These are phyloP conservation scores for Paxillus involutus DNA, from an alignment of 768 basidiomycete species.

Conservation along the genomic window DNA sequence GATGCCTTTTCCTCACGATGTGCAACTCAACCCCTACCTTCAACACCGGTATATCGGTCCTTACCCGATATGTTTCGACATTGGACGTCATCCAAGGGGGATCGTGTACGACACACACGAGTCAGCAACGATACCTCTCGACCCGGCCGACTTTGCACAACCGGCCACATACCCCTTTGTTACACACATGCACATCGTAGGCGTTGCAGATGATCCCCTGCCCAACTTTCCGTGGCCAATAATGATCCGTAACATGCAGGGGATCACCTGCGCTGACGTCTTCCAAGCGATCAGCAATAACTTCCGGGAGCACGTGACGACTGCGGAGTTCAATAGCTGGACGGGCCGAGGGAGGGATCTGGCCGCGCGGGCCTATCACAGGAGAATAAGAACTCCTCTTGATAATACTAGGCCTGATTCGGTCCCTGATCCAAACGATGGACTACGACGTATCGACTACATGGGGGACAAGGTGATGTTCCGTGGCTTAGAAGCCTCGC, in stretches of 20 bases:
- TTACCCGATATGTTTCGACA: slow-evolving; percentile 48
- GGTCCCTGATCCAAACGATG: slow-evolving; percentile 18
- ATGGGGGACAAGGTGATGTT: slow-evolving; percentile 50
- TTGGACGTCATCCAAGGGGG: slow-evolving; percentile 30
- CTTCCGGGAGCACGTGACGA: slow-evolving; percentile 34
- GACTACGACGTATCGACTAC: slow-evolving; percentile 43
- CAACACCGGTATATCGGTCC: slow-evolving; percentile 42
- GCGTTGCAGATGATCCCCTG: slow-evolving; percentile 51
- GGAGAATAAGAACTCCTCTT: slow-evolving; percentile 19
- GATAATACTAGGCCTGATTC: slow-evolving; percentile 28
- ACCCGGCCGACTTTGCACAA: slow-evolving; percentile 44
- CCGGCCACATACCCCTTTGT: slow-evolving; percentile 66
- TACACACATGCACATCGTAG: slow-evolving; percentile 54
- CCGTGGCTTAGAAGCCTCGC: slow-evolving; percentile 51
- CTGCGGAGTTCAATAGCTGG: slow-evolving; percentile 26
- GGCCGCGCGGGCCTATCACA: slow-evolving; percentile 30
- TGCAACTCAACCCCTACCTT: slow-evolving; percentile 59
- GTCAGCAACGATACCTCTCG: slow-evolving; percentile 31
- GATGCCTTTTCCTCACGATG: slow-evolving; percentile 42
- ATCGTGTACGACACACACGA: slow-evolving; percentile 29
- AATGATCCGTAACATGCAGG: slow-evolving; percentile 43
- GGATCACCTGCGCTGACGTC: slow-evolving; percentile 53
- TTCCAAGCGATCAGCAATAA: slow-evolving; percentile 45
- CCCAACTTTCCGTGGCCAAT: slow-evolving; percentile 56
- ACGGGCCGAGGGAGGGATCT: slow-evolving; percentile 29